Evolutionary conservation across 1,284 basidiomycete genomes (phyloP).

Genomic region (Leccinum pachyderme): DNA sequence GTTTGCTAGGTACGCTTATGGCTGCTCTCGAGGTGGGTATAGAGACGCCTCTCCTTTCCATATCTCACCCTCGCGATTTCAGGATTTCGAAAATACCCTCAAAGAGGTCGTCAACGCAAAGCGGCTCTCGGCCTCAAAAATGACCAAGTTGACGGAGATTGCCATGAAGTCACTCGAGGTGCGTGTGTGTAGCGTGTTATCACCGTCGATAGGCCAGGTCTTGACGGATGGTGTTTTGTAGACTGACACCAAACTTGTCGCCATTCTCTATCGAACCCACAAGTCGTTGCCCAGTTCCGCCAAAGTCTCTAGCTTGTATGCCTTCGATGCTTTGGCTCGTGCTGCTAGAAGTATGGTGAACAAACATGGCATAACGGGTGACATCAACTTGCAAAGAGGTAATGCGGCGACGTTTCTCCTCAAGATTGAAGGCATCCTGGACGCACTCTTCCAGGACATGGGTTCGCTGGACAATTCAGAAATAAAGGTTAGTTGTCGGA

Average conservation of each 20-base stretch:
- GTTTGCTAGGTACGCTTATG: conserved; percentile 20
- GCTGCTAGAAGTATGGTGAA: conserved; percentile 69
- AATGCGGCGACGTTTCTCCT: conserved; percentile 79
- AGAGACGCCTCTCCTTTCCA: neutral
- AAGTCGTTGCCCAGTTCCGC: conserved; percentile 62
- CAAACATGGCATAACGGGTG: conserved; percentile 61
- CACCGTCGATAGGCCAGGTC: neutral
- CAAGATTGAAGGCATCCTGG: conserved; percentile 84
- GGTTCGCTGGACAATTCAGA: conserved; percentile 59
- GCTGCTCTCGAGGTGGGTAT: conserved; percentile 25
- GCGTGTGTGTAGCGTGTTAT: conserved; percentile 32
- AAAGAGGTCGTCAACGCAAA: conserved; percentile 79
- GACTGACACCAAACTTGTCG: conserved; percentile 84
- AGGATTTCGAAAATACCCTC: conserved; percentile 79
- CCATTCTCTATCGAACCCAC: conserved; percentile 82
- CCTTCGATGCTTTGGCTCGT: conserved; percentile 85
- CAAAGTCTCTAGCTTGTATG: conserved; percentile 85
- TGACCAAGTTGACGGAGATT: conserved; percentile 70
- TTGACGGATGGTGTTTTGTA: conserved; percentile 33
- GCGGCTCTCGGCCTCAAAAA: conserved; percentile 81
- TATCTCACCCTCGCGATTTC: conserved; percentile 10
- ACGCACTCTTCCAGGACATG: conserved; percentile 83
- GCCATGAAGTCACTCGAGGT: conserved; percentile 76
- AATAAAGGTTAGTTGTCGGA: conserved; percentile 72
- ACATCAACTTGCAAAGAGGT: conserved; percentile 56